A percentile compares a stretch with the other conserved stretches of the same genome.
phyloP scores from a whole-genome alignment of 1,139 yeast species.

The Yamadazyma siamensis region DNA sequence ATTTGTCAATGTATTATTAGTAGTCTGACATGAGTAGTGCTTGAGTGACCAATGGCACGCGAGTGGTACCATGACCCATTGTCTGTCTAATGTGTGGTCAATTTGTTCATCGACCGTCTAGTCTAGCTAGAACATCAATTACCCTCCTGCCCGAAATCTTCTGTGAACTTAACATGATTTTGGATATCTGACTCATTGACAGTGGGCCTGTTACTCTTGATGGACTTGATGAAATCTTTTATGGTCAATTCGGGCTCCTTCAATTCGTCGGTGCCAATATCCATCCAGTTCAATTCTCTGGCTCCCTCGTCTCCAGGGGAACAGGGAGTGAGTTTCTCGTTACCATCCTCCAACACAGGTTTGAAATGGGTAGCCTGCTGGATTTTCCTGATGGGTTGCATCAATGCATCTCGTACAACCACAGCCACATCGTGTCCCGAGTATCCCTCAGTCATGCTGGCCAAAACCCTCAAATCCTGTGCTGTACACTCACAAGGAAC shows the following conservation, averaged over 20 bases:
- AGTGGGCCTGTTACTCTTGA: conserved; percentile 90
- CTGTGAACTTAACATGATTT: conserved; percentile 84
- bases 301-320: conserved; percentile 94
- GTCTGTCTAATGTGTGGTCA: too few relatives aligned
- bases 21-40: too few relatives aligned
- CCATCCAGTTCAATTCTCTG: conserved; percentile 89
- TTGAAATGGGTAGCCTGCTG: conserved; percentile 97
- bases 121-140: too few relatives aligned
- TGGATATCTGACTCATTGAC: conserved; percentile 81
- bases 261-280: conserved; percentile 82
- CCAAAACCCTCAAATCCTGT: conserved; percentile 74
- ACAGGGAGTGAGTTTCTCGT: conserved; percentile 74
- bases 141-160: conserved; percentile 97
- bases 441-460: conserved; percentile 95
- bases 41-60: too few relatives aligned
- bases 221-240: conserved; percentile 90
- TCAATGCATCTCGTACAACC: conserved; percentile 92
- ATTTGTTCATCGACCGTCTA: too few relatives aligned
- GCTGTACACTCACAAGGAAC: conserved; percentile 79
- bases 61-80: too few relatives aligned
- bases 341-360: conserved; percentile 39
- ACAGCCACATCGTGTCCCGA: conserved; percentile 98
- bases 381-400: conserved; percentile 96
- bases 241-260: conserved; percentile 86
- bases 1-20: too few relatives aligned